Conservation (phyloP, 345 rosid species). For the Excoecaria agallocha region DNA sequence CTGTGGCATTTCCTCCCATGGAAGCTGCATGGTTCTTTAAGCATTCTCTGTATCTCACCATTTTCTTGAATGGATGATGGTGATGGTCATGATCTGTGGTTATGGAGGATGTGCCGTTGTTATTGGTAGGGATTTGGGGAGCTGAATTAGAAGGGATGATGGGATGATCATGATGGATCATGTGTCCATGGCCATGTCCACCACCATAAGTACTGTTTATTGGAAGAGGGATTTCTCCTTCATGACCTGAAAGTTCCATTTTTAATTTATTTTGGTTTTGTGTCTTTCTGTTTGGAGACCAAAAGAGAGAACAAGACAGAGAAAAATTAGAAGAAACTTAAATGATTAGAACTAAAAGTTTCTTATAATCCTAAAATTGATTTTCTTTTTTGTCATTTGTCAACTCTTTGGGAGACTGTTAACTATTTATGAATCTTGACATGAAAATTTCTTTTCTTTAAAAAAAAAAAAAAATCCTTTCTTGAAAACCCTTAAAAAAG, state of each 20-base stretch:
- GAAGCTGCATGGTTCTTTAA: conserved; percentile 91
- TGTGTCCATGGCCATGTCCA: conserved; percentile 43
- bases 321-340: conserved; percentile 19
- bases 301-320: conserved; percentile 38
- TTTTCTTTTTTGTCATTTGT: conserved; percentile 14
- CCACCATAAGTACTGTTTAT: conserved; percentile 47
- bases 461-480: conserved; percentile 10
- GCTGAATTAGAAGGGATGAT: conserved; percentile 31
- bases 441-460: background rate
- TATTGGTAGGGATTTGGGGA: conserved; percentile 26
- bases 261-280: background rate
- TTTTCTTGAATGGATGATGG: conserved; percentile 42
- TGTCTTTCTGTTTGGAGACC: conserved; percentile 41
- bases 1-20: conserved; percentile 83
- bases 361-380: conserved; percentile 30
- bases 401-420: conserved; percentile 18
- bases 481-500: background rate
- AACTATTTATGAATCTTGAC: conserved; percentile 10
- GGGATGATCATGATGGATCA: conserved; percentile 51
- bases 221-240: conserved; percentile 69
- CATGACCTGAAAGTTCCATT: conserved; percentile 70
- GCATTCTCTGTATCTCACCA: conserved; percentile 72
- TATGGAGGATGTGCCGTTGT: conserved; percentile 2
- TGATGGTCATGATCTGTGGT: conserved; percentile 27
- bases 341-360: conserved; percentile 36